Evolutionary conservation across 2,329 filamentous ascomycete genomes (phyloP), one percentile per base, ranked within the genome.

Genomic region (Cladophialophora bantiana): DNA sequence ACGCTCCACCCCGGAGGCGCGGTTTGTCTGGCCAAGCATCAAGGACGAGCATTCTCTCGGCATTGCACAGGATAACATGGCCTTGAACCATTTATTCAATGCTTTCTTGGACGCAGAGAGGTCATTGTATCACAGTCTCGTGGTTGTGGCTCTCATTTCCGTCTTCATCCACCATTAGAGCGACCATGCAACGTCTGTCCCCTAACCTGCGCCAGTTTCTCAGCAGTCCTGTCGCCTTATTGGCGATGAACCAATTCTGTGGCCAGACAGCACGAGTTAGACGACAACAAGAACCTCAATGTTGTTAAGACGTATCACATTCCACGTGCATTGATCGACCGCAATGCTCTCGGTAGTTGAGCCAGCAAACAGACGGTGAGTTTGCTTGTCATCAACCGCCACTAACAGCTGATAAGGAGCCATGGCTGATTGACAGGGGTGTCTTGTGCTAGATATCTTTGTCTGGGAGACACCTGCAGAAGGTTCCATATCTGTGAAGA

Each of bases 1-100:
- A 32, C 34, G 34, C 36, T 61, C 59, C 59, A 40, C 59, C 59
- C 59, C 59, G 59, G 59, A 35, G 35, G 40, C n/a, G 59, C 48
- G 20, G 34, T 61, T 36, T 48, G 42, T 50, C 26, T 26, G 40
- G 42, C 42, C 26, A 61, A 35, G 57, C 57, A 42, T n/a, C 26
- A 45, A 26, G 32, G 9, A 59, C 12, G 56, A 48, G n/a, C 32
- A 7, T 18, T 34, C 12, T 36, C 34, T 55, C 45, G 45, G 45
- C 45, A 10, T 12, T 50, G 45, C 20, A 15, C 10, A 26, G 45
- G 26, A 50, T 50, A 50, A 50, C 45, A 12, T 50, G 45, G 26
- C 45, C 45, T 50, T 31, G 26, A 18, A 50, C 45, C 20, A 20
- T 50, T 31, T 13, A 4, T 12, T 50, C 45, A 26, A 31, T 26